Percentiles rank a stretch among this genome's conserved stretches.
phyloP scores from a whole-genome alignment of 495 filamentous ascomycete genomes.

The Daldinia childiae region DNA sequence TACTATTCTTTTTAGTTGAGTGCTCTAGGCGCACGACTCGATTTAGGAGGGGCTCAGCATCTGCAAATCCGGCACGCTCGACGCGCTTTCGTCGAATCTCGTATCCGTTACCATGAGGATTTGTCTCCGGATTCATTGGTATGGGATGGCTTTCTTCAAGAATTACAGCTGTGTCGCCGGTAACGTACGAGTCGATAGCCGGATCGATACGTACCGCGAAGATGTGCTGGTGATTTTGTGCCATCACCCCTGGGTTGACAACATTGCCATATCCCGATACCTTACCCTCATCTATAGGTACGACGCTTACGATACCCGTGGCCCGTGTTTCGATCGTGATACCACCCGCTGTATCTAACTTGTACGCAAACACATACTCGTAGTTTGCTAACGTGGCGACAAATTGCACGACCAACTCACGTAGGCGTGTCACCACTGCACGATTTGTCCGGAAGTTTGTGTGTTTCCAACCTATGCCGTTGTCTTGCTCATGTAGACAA shows the following conservation, averaged over 20 bases:
- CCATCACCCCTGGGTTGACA: slow-evolving; percentile 86
- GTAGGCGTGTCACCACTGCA: slow-evolving; percentile 70
- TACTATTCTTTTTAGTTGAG: slow-evolving; percentile 66
- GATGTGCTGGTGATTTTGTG: slow-evolving; percentile 82
- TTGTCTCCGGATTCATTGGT: slow-evolving; percentile 66
- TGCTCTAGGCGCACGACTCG: slow-evolving; percentile 87
- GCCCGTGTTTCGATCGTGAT: slow-evolving; percentile 82
- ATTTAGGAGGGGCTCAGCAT: slow-evolving; percentile 69
- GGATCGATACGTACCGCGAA: slow-evolving; percentile 90
- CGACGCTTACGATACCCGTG: slow-evolving; percentile 85
- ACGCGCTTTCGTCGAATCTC: slow-evolving; percentile 55
- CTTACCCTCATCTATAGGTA: slow-evolving; percentile 76
- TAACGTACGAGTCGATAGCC: slow-evolving; percentile 76
- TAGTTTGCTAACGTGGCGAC: slow-evolving; percentile 85
- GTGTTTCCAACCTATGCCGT: slow-evolving; percentile 78
- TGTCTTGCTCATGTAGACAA: slow-evolving; percentile 76
- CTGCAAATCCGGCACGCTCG: slow-evolving; percentile 66
- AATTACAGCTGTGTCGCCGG: slow-evolving; percentile 77
- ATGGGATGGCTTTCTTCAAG: slow-evolving; percentile 69
- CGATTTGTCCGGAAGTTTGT: slow-evolving; percentile 80
- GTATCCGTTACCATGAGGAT: slow-evolving; percentile 84
- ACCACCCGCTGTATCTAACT: slow-evolving; percentile 87
- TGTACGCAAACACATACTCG: slow-evolving; percentile 85
- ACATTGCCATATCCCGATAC: slow-evolving; percentile 80
- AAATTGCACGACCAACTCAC: slow-evolving; percentile 79